Evolutionary conservation across 192 early-diverging fungal genomes (phyloP).

Genomic region (Linnemannia schmuckeri): DNA sequence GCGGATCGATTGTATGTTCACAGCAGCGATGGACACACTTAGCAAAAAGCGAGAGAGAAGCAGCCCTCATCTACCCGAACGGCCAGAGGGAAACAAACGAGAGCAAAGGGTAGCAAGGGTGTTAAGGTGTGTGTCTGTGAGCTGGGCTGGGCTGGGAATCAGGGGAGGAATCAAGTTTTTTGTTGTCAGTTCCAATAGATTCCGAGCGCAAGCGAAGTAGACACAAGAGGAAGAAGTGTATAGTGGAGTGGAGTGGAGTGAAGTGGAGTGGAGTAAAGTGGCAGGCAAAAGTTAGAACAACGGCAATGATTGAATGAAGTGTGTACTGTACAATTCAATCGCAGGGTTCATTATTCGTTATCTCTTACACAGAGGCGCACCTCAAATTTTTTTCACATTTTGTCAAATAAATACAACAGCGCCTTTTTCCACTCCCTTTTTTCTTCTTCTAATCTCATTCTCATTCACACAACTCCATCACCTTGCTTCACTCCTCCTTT

Average conservation of each 20-base stretch:
- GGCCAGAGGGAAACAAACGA: neutral
- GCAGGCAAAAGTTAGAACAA: too few relatives aligned
- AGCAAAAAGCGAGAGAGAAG: neutral
- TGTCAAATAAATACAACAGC: neutral
- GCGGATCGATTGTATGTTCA: neutral
- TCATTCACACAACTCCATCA: neutral
- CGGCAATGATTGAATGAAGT: neutral
- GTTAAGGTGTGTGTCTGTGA: neutral
- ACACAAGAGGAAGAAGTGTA: neutral
- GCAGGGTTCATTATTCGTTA: neutral
- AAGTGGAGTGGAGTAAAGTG: neutral
- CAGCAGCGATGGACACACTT: neutral
- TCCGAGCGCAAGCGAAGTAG: neutral
- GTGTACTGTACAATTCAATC: neutral
- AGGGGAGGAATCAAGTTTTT: neutral
- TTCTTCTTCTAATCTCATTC: slow-evolving; percentile 4
- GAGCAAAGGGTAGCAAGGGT: neutral
- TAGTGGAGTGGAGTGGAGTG: neutral
- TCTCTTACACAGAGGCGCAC: neutral
- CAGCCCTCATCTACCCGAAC: slow-evolving; percentile 10
- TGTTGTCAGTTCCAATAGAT: neutral
- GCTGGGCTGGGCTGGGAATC: slow-evolving; percentile 1
- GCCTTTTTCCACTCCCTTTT: neutral
- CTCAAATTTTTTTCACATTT: too few relatives aligned
- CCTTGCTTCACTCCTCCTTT: neutral